phyloP scores from a whole-genome alignment of 257 asterid species.

The Handroanthus guayacan region DNA sequence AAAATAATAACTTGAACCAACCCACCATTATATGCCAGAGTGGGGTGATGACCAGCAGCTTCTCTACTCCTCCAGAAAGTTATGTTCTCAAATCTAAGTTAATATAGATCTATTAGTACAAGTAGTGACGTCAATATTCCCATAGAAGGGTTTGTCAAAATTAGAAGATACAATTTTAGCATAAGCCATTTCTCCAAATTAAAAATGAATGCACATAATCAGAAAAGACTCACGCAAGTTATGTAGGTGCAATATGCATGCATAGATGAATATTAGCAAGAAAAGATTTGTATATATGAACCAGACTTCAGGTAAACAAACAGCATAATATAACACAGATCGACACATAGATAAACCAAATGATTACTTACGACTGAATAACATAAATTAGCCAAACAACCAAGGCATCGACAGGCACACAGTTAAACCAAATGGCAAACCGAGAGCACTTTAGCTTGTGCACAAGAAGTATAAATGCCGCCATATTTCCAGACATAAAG shows the following conservation, averaged over 20 bases:
- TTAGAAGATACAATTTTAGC: conserved; percentile 17
- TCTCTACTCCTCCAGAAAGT: conserved; percentile 89
- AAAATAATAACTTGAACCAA: conserved; percentile 86
- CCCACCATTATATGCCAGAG: conserved; percentile 70
- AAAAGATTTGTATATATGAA: neutral
- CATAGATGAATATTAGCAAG: conserved; percentile 7
- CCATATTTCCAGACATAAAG: neutral
- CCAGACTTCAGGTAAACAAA: neutral
- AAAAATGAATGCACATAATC: neutral
- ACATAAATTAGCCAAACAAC: neutral
- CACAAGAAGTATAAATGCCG: neutral
- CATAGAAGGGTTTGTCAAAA: neutral
- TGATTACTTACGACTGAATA: conserved; percentile 7
- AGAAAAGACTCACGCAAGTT: neutral
- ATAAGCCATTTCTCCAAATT: conserved; percentile 25
- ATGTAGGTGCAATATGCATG: conserved; percentile 20
- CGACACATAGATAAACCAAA: conserved; percentile 4
- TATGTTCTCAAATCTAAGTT: conserved; percentile 83
- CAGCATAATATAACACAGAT: neutral
- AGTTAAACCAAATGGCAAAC: neutral
- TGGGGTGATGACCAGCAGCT: conserved; percentile 65
- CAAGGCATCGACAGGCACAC: neutral
- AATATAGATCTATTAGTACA: conserved; percentile 33
- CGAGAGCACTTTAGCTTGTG: neutral
- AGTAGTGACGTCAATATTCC: conserved; percentile 1